These are phyloP conservation scores for Ormosia semicastrata DNA, from an alignment of 306 rosid species.

Conservation along the genomic window DNA sequence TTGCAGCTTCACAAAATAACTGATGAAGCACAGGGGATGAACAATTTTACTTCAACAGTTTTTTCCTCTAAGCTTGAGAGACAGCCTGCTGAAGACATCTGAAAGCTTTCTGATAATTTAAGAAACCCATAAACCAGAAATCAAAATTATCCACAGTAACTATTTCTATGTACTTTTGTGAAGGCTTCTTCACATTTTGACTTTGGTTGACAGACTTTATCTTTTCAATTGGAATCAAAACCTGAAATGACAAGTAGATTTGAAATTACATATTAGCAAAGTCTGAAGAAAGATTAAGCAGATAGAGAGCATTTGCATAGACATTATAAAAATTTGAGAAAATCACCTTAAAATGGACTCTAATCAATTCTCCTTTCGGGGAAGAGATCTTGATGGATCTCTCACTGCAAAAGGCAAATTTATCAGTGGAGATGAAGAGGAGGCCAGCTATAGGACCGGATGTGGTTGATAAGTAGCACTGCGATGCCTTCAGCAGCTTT, in stretches of 20 bases:
- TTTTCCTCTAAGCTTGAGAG: slow-evolving; percentile 26
- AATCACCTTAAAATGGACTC: slow-evolving; percentile 64
- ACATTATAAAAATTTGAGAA: background rate
- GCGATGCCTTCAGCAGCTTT: slow-evolving; percentile 60
- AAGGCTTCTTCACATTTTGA: slow-evolving; percentile 43
- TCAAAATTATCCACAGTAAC: slow-evolving; percentile 56
- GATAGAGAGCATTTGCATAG: background rate
- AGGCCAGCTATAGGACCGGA: slow-evolving; percentile 84
- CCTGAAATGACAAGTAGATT: slow-evolving; percentile 29
- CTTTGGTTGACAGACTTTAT: slow-evolving; percentile 45
- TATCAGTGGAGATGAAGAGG: slow-evolving; percentile 75
- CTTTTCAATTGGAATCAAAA: slow-evolving; percentile 47
- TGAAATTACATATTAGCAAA: background rate
- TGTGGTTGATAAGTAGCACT: slow-evolving; percentile 76
- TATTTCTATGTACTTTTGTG: slow-evolving; percentile 50
- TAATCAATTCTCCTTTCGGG: slow-evolving; percentile 44
- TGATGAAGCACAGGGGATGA: slow-evolving; percentile 20
- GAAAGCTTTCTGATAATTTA: slow-evolving; percentile 45
- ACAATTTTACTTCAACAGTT: background rate
- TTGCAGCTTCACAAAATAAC: background rate
- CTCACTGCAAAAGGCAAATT: slow-evolving; percentile 79
- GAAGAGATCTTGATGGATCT: slow-evolving; percentile 60
- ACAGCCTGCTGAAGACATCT: slow-evolving; percentile 38
- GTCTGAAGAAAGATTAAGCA: background rate
- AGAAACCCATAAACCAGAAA: slow-evolving; percentile 70